Conservation (phyloP, 1,284 basidiomycete species). For the Tylopilus orsonianus region DNA sequence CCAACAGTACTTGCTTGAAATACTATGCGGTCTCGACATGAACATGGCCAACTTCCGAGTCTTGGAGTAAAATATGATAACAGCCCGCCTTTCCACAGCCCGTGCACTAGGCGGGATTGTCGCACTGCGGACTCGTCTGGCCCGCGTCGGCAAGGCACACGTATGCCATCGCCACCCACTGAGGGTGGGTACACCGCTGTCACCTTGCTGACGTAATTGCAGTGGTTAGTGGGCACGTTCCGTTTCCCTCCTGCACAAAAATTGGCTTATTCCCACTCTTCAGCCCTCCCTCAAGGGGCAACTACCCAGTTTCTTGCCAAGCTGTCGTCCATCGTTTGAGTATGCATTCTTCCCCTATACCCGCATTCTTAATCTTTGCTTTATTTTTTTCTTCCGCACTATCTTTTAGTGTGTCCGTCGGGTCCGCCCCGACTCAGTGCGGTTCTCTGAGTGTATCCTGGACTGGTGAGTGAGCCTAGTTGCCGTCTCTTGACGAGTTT, state of each 20-base stretch:
- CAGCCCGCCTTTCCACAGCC: not conserved
- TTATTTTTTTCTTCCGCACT: constrained; percentile 24
- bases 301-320: constrained; percentile 3
- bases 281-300: constrained; percentile 8
- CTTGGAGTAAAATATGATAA: no score
- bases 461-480: constrained; percentile 48
- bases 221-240: not conserved
- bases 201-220: constrained; percentile 24
- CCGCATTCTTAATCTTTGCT: constrained; percentile 22
- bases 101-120: not conserved
- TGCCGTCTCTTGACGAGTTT: not conserved
- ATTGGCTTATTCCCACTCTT: constrained; percentile 5
- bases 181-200: not conserved
- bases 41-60: no score
- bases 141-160: not conserved
- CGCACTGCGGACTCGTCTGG: no score
- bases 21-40: no score
- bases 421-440: constrained; percentile 52
- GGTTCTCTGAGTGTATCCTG: constrained; percentile 59
- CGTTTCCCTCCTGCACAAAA: constrained; percentile 9
- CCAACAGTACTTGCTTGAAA: no score
- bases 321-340: constrained; percentile 16
- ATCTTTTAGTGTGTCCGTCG: constrained; percentile 56
- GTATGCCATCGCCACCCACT: not conserved
- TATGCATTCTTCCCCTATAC: constrained; percentile 25